Conservation (phyloP, 768 basidiomycete genomes). For the Termitomyces sp. region DNA sequence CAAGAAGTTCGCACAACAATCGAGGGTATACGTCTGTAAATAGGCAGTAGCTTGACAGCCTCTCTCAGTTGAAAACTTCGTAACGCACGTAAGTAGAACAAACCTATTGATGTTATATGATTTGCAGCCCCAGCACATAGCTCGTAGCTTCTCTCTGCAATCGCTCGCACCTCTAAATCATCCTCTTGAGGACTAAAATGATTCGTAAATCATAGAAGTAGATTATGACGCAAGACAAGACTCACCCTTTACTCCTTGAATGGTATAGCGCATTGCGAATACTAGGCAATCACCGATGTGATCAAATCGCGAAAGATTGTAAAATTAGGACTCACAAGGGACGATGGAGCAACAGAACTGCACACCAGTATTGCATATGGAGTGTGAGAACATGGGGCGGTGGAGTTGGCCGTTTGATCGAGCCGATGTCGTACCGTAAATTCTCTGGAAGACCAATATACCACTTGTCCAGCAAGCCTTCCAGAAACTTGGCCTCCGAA, state of each 20-base stretch:
- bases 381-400: slow-evolving; percentile 67
- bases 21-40: slow-evolving; percentile 55
- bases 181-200: slow-evolving; percentile 34
- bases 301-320: neutral
- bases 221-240: neutral
- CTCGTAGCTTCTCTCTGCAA: slow-evolving; percentile 63
- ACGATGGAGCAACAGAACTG: slow-evolving; percentile 66
- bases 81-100: slow-evolving; percentile 8
- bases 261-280: slow-evolving; percentile 30
- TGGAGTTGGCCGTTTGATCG: slow-evolving; percentile 35
- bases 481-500: slow-evolving; percentile 50
- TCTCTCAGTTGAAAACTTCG: neutral
- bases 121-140: slow-evolving; percentile 75
- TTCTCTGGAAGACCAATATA: slow-evolving; percentile 65
- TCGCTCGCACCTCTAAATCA: slow-evolving; percentile 48
- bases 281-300: slow-evolving; percentile 20
- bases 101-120: slow-evolving; percentile 68
- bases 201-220: neutral
- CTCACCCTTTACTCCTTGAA: slow-evolving; percentile 35
- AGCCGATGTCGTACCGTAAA: slow-evolving; percentile 55
- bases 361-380: slow-evolving; percentile 87
- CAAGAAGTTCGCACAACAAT: slow-evolving; percentile 61
- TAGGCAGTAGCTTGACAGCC: slow-evolving; percentile 45
- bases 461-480: slow-evolving; percentile 68
- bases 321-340: slow-evolving; percentile 56